phyloP scores from a whole-genome alignment of 179 eudicot genomes.

The Patellifolia procumbens region DNA sequence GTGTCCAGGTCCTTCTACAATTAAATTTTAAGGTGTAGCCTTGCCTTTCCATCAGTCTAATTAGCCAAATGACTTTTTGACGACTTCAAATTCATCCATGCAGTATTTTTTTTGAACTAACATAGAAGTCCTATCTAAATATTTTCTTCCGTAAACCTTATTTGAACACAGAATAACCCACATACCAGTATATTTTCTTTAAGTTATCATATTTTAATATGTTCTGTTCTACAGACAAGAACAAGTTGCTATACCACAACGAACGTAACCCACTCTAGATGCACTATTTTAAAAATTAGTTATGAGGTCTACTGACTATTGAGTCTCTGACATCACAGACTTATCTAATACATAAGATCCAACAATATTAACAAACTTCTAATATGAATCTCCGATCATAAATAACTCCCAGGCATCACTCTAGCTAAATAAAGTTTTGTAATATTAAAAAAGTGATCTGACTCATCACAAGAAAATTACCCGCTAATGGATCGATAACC shows the following conservation, averaged over 20 bases:
- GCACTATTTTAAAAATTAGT: too few relatives aligned
- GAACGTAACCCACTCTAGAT: too few relatives aligned
- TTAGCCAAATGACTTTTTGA: not conserved
- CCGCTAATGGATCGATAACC: not conserved
- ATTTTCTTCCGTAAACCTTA: not conserved
- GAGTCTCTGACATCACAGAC: too few relatives aligned
- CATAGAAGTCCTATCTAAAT: not conserved
- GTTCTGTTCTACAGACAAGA: not conserved
- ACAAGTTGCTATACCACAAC: not conserved
- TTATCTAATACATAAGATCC: too few relatives aligned
- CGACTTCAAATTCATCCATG: not conserved
- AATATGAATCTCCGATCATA: too few relatives aligned
- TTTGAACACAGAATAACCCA: not conserved
- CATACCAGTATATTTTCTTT: too few relatives aligned
- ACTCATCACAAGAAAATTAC: not conserved
- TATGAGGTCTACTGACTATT: too few relatives aligned
- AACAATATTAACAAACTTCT: too few relatives aligned
- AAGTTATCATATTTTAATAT: not conserved
- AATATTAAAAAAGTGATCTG: not conserved
- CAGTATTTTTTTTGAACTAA: not conserved
- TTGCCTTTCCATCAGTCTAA: not conserved
- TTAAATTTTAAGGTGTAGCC: not conserved
- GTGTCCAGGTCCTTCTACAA: not conserved
- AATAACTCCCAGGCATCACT: not conserved
- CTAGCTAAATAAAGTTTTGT: not conserved